These are phyloP conservation scores for Botrytis aclada DNA, from an alignment of 2,329 filamentous ascomycete species.

Conservation along the genomic window DNA sequence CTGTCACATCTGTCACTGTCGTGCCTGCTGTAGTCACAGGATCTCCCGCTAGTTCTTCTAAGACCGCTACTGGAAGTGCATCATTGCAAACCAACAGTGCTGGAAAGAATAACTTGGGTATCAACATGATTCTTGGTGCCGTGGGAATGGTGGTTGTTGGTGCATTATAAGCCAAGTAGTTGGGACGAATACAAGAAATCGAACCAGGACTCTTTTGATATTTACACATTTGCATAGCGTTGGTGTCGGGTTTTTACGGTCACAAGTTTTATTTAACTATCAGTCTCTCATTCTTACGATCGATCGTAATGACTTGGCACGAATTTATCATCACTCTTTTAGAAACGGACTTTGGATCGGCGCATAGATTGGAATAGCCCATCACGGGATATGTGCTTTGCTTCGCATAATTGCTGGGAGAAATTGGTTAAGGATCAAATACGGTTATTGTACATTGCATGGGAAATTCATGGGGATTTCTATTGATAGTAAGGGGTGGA, in stretches of 20 bases:
- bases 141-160: conserved; percentile 27
- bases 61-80: conserved; percentile 24
- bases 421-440: background rate
- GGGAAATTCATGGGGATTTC: background rate
- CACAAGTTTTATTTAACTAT: conserved; percentile 17
- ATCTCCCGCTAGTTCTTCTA: conserved; percentile 10
- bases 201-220: conserved; percentile 13
- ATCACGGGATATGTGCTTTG: conserved; percentile 9
- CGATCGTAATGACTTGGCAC: conserved; percentile 20
- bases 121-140: conserved; percentile 29
- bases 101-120: conserved; percentile 20
- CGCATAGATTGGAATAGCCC: conserved; percentile 19
- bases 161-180: conserved; percentile 23
- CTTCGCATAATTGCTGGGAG: conserved; percentile 14
- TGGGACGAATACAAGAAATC: conserved; percentile 5
- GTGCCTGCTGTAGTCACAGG: conserved; percentile 30
- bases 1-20: conserved; percentile 31
- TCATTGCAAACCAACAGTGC: conserved; percentile 32
- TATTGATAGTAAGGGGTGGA: background rate
- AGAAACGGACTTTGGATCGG: conserved; percentile 15
- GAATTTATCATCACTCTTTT: conserved; percentile 16
- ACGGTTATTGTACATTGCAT: background rate
- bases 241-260: conserved; percentile 17
- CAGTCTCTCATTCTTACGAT: conserved; percentile 21
- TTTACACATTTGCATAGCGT: conserved; percentile 22